phyloP scores from a whole-genome alignment of 306 rosid genomes.

The Vachellia pachyceras region DNA sequence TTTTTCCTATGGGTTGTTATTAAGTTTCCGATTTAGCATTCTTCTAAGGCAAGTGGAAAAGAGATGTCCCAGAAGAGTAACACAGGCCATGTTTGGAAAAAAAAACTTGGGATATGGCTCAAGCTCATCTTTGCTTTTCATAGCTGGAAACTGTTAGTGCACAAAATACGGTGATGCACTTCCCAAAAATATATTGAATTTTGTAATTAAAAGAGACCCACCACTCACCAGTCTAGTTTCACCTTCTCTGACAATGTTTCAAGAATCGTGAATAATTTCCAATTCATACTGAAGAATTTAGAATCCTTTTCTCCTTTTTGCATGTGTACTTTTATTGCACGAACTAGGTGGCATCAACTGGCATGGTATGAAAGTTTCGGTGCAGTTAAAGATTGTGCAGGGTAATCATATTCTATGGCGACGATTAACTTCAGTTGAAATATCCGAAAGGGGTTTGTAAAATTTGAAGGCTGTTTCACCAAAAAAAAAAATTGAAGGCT shows the following conservation, averaged over 20 bases:
- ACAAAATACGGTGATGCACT: too few species aligned
- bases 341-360: background rate
- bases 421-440: background rate
- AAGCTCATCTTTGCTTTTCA: too few species aligned
- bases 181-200: background rate
- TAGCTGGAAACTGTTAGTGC: too few species aligned
- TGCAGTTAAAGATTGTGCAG: background rate
- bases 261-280: background rate
- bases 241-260: background rate
- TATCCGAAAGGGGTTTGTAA: background rate
- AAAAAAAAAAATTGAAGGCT: background rate
- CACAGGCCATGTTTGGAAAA: too few species aligned
- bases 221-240: background rate
- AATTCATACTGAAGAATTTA: background rate
- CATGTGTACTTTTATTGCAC: background rate
- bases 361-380: background rate
- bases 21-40: background rate
- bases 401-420: background rate
- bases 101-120: too few species aligned
- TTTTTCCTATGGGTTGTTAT: slow-evolving; percentile 1
- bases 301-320: background rate
- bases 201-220: too few species aligned
- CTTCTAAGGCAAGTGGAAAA: background rate
- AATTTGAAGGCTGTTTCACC: background rate
- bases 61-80: background rate